Percentiles rank a stretch among this genome's conserved stretches.
Evolutionary conservation across 352 stramenopile species (phyloP).

Genomic region (Blastocystis hominis): DNA sequence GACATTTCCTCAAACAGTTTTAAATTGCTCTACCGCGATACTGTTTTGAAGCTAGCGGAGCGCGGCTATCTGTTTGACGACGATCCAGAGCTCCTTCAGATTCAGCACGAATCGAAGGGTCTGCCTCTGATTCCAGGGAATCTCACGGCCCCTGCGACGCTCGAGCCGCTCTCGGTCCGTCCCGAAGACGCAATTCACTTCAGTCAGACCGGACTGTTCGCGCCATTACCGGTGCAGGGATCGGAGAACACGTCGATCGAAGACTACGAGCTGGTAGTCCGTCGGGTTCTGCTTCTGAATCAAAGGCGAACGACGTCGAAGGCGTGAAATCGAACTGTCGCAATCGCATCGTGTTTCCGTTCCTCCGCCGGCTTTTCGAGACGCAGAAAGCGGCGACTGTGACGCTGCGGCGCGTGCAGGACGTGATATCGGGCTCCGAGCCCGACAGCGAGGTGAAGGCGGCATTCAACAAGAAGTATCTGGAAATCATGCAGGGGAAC

Average conservation of each 20-base stretch:
- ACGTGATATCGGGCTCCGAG: background rate
- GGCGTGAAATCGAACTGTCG: constrained; percentile 1
- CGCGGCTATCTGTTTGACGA: constrained; percentile 40
- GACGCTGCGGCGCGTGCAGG: background rate
- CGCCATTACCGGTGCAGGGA: background rate
- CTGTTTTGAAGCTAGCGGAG: constrained; percentile 15
- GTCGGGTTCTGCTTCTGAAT: background rate
- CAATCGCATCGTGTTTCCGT: constrained; percentile 37
- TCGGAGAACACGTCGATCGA: background rate
- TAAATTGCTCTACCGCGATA: constrained; percentile 13
- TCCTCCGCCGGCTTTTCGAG: constrained; percentile 28
- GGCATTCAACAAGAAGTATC: background rate
- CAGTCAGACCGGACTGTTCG: background rate
- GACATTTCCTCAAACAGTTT: constrained; percentile 2
- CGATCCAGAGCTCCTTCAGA: background rate
- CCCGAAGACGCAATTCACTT: constrained; percentile 1
- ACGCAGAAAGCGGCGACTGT: constrained; percentile 16
- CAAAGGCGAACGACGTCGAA: background rate
- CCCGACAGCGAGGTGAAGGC: constrained; percentile 24
- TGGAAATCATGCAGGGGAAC: background rate
- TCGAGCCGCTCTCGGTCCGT: background rate
- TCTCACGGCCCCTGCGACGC: background rate
- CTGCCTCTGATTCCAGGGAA: background rate
- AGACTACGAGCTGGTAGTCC: background rate
- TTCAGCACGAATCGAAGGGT: background rate